Percentiles rank a stretch among this genome's conserved stretches.
Evolutionary conservation across 2,329 filamentous ascomycete genomes (phyloP).

Genomic region (Ascochyta fabae): DNA sequence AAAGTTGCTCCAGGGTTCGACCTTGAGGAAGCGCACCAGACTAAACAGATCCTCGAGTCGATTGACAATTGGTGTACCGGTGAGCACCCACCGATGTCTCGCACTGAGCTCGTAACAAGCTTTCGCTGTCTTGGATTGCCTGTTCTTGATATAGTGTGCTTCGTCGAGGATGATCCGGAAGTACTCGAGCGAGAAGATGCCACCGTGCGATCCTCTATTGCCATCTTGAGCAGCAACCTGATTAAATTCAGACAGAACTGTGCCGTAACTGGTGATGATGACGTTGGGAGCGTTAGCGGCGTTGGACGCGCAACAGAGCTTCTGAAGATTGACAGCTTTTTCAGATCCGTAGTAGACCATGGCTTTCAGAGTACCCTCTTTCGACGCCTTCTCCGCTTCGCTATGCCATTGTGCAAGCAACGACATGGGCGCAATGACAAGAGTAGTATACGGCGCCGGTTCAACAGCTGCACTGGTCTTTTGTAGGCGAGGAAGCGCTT

Average conservation of each 20-base stretch:
- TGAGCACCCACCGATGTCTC: constrained; percentile 88
- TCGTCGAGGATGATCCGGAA: constrained; percentile 96
- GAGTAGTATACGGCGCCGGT: constrained; percentile 82
- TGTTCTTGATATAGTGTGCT: constrained; percentile 88
- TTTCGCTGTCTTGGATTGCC: constrained; percentile 87
- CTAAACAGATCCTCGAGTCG: constrained; percentile 94
- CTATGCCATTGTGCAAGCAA: constrained; percentile 96
- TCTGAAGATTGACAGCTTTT: constrained; percentile 78
- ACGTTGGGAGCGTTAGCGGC: constrained; percentile 80
- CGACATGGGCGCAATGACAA: constrained; percentile 97
- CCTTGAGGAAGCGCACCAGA: constrained; percentile 86
- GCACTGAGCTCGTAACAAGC: constrained; percentile 91
- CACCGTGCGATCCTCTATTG: constrained; percentile 66
- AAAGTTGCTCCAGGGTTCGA: constrained; percentile 98
- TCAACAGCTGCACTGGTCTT: constrained; percentile 64
- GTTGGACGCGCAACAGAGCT: constrained; percentile 78
- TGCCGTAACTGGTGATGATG: constrained; percentile 93
- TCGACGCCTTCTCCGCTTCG: constrained; percentile 89
- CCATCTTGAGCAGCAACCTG: constrained; percentile 71
- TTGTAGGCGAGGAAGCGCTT: constrained; percentile 67
- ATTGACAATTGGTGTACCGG: constrained; percentile 96
- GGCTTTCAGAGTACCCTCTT: constrained; percentile 78
- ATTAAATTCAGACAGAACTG: constrained; percentile 87
- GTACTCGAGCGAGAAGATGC: constrained; percentile 91
- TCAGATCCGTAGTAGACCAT: constrained; percentile 93